Conservation (phyloP, 768 basidiomycete genomes). For the Ramaria rubella region DNA sequence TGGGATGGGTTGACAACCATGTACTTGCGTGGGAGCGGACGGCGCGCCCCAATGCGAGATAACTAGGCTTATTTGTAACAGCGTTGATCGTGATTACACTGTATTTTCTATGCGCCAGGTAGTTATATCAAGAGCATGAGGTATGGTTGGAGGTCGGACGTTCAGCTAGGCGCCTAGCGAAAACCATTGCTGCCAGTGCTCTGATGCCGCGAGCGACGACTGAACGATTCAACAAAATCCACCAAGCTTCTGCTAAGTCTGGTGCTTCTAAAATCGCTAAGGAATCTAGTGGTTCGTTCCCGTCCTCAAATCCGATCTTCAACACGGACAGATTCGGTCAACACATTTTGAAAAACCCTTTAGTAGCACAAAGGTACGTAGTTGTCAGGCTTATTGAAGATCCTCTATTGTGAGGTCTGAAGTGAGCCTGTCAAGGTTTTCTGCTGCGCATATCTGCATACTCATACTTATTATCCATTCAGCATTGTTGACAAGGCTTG, state of each 20-base stretch:
- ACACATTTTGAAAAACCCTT: constrained; percentile 93
- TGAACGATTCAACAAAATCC: constrained; percentile 63
- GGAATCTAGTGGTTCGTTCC: constrained; percentile 33
- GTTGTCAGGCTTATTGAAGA: constrained; percentile 18
- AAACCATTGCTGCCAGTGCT: background rate
- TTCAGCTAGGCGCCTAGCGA: background rate
- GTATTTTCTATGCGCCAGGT: too few relatives aligned
- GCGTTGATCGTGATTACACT: too few relatives aligned
- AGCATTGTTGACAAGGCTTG: constrained; percentile 60
- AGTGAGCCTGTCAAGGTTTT: background rate
- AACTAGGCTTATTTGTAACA: background rate
- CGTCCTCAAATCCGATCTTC: constrained; percentile 76
- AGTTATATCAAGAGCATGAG: too few relatives aligned
- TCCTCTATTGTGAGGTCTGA: background rate
- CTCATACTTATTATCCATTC: background rate
- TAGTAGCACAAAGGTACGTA: constrained; percentile 78
- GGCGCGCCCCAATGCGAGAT: background rate
- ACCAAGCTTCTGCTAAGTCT: constrained; percentile 53
- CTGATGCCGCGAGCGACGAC: constrained; percentile 79
- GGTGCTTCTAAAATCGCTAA: constrained; percentile 41
- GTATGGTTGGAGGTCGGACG: too few relatives aligned
- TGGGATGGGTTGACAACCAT: background rate
- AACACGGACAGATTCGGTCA: constrained; percentile 95
- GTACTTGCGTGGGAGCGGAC: background rate
- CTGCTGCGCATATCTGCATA: background rate